These are phyloP conservation scores for Starmerella floris DNA, from an alignment of 805 yeast species.

Conservation along the genomic window DNA sequence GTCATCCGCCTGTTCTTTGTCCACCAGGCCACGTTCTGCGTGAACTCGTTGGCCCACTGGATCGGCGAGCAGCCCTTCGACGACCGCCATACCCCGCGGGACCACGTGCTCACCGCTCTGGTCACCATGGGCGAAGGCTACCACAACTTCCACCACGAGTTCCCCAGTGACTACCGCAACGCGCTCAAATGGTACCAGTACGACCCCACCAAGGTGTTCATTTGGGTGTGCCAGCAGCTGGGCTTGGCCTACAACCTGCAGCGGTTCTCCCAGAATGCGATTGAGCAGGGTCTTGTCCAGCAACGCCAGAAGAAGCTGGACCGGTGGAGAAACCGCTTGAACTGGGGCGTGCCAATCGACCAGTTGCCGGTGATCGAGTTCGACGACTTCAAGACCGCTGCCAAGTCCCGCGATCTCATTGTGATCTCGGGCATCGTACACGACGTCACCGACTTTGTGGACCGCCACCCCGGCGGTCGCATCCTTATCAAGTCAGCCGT, in stretches of 20 bases:
- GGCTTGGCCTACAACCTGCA: constrained; percentile 49
- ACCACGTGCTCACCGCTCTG: constrained; percentile 47
- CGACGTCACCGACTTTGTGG: constrained; percentile 80
- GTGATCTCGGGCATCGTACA: constrained; percentile 86
- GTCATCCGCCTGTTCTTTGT: constrained; percentile 53
- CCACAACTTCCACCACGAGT: constrained; percentile 91
- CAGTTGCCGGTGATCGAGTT: constrained; percentile 58
- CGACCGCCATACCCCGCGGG: constrained; percentile 59
- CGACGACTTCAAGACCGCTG: constrained; percentile 38
- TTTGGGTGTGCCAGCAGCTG: constrained; percentile 38
- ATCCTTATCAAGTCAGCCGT: constrained; percentile 65
- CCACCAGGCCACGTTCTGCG: constrained; percentile 67
- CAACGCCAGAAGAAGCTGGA: constrained; percentile 76
- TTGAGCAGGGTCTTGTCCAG: constrained; percentile 59
- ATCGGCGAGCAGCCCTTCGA: constrained; percentile 63
- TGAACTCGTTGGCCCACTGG: constrained; percentile 74
- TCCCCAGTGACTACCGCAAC: constrained; percentile 78
- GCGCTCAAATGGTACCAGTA: constrained; percentile 58
- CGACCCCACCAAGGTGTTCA: constrained; percentile 78
- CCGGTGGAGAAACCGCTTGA: constrained; percentile 57
- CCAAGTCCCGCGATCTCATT: constrained; percentile 49
- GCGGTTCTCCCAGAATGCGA: constrained; percentile 43
- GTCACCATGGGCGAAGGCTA: constrained; percentile 82
- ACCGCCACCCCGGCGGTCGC: constrained; percentile 88
- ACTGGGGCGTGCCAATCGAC: constrained; percentile 92